Percentiles rank a stretch among this genome's conserved stretches.
phyloP scores from a whole-genome alignment of 208 protist genomes.

The Crithidia fasciculata region DNA sequence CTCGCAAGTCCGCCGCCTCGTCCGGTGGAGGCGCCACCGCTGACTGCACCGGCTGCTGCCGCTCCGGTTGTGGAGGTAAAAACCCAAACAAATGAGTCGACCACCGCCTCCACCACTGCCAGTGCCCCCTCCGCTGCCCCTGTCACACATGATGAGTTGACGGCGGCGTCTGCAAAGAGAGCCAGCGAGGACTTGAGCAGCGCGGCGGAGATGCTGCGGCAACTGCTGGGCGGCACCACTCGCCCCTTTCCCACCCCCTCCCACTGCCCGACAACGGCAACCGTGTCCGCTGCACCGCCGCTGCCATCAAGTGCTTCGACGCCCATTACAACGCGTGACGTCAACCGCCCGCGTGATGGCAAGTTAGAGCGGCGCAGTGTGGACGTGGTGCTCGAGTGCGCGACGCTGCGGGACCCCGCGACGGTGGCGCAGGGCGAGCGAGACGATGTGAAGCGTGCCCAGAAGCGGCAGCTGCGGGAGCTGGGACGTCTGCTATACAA shows the following conservation, averaged over 20 bases:
- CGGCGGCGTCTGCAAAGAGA: background rate
- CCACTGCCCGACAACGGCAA: background rate
- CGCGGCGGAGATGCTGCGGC: constrained; percentile 13
- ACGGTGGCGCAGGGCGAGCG: constrained; percentile 37
- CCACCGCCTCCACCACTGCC: background rate
- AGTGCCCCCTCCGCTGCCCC: background rate
- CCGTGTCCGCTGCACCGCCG: background rate
- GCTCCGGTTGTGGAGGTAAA: no score
- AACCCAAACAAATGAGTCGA: no score
- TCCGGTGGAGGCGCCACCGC: no score
- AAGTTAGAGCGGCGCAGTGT: constrained; percentile 10
- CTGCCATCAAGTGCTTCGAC: background rate
- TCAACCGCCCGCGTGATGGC: constrained; percentile 6
- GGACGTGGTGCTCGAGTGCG: constrained; percentile 65
- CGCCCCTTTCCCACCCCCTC: background rate
- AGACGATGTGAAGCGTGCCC: constrained; percentile 32
- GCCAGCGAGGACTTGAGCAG: constrained; percentile 7
- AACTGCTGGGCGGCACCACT: constrained; percentile 1
- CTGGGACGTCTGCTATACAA: constrained; percentile 55
- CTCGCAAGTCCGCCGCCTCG: background rate
- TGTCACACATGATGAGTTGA: background rate
- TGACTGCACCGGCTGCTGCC: background rate
- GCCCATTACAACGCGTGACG: background rate
- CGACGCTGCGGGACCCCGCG: constrained; percentile 34
- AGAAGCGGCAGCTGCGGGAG: constrained; percentile 47